Evolutionary conservation across 176 grass and related monocot species (phyloP).

Genomic region (Metroxylon sagu): DNA sequence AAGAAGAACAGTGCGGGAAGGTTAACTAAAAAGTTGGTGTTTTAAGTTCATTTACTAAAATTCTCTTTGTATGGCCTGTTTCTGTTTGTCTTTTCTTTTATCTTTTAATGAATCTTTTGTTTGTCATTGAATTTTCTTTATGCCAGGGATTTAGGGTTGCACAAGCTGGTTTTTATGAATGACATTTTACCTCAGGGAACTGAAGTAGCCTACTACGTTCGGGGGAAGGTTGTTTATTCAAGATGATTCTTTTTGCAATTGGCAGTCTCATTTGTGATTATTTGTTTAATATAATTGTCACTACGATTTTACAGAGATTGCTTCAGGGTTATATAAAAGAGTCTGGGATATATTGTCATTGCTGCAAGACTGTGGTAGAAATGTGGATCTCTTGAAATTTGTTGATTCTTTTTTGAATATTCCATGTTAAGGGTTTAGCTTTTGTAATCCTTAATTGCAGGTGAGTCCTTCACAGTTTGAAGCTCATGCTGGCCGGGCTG

Average conservation of each 20-base stretch:
- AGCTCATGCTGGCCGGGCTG: slow-evolving; percentile 38
- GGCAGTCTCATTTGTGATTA: slow-evolving; percentile 4
- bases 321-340: slow-evolving; percentile 31
- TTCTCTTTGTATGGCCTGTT: slow-evolving; percentile 1
- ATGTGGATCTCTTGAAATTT: slow-evolving; percentile 4
- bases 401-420: background rate
- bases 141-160: slow-evolving; percentile 50
- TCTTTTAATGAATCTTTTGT: slow-evolving; percentile 17
- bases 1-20: slow-evolving; percentile 53
- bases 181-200: slow-evolving; percentile 73
- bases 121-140: slow-evolving; percentile 13
- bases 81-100: slow-evolving; percentile 8
- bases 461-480: slow-evolving; percentile 45
- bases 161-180: slow-evolving; percentile 70
- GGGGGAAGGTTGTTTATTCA: slow-evolving; percentile 55
- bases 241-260: slow-evolving; percentile 7
- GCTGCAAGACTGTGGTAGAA: slow-evolving; percentile 33
- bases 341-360: slow-evolving; percentile 34
- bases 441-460: slow-evolving; percentile 11
- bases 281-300: background rate
- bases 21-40: slow-evolving; percentile 75
- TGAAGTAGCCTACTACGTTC: slow-evolving; percentile 76
- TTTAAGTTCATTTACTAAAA: background rate
- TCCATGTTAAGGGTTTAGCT: background rate
- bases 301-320: background rate